Percentiles rank a stretch among this genome's conserved stretches.
phyloP scores from a whole-genome alignment of 2,329 filamentous ascomycete genomes.

The Penicillium freii region DNA sequence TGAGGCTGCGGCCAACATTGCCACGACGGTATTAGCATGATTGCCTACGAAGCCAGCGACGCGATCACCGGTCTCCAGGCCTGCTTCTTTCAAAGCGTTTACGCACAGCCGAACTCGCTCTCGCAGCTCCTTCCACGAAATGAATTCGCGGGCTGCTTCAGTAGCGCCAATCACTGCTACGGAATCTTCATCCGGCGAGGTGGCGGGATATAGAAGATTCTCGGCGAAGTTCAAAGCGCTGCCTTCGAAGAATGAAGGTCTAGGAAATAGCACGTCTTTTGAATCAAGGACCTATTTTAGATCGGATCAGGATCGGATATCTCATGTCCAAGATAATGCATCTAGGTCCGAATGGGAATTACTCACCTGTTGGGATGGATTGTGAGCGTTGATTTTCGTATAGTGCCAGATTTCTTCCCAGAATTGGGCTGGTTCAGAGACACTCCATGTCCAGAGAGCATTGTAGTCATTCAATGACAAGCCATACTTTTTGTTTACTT shows the following conservation, averaged over 20 bases:
- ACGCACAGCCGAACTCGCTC: conserved; percentile 74
- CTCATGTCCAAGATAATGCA: background rate
- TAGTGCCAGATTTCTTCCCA: conserved; percentile 87
- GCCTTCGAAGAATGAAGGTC: conserved; percentile 79
- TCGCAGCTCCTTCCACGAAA: conserved; percentile 77
- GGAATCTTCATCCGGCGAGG: conserved; percentile 55
- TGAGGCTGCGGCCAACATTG: conserved; percentile 79
- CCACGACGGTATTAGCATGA: conserved; percentile 80
- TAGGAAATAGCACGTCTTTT: conserved; percentile 73
- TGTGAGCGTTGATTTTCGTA: conserved; percentile 70
- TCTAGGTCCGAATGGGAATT: background rate
- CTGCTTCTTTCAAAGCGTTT: conserved; percentile 64
- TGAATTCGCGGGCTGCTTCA: conserved; percentile 64
- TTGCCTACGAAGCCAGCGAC: conserved; percentile 81
- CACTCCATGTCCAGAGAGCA: conserved; percentile 81
- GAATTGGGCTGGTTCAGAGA: conserved; percentile 70
- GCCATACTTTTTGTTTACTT: conserved; percentile 65
- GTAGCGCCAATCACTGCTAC: conserved; percentile 77
- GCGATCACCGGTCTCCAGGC: conserved; percentile 61
- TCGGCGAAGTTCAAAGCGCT: conserved; percentile 88
- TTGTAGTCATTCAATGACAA: conserved; percentile 65
- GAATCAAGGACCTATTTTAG: conserved; percentile 62
- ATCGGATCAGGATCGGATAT: background rate
- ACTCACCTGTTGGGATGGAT: conserved; percentile 49
- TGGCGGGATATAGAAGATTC: conserved; percentile 79